Conservation (phyloP, 768 basidiomycete genomes). For the Rhodosporidiobolus sp. region DNA sequence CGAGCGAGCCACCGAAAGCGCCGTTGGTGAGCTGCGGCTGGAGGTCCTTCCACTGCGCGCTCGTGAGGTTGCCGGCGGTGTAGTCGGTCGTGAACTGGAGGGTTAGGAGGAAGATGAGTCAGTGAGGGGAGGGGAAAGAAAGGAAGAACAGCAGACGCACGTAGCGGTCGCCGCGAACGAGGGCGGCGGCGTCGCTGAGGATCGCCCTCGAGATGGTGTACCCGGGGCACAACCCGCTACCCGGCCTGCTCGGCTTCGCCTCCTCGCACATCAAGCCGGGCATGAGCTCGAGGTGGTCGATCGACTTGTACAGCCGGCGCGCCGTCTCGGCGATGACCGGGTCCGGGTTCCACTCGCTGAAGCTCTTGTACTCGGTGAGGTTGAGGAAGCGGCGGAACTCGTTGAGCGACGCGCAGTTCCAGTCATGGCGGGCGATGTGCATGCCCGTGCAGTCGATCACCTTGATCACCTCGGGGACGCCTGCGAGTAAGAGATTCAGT, state of each 20-base stretch:
- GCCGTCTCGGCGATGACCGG: constrained; percentile 50
- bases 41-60: constrained; percentile 59
- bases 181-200: constrained; percentile 52
- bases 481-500: background rate
- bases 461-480: constrained; percentile 23
- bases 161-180: constrained; percentile 62
- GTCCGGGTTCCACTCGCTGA: constrained; percentile 50
- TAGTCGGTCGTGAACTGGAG: constrained; percentile 37
- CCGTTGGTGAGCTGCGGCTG: constrained; percentile 28
- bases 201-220: constrained; percentile 56
- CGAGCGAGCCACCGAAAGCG: constrained; percentile 29
- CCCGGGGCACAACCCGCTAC: constrained; percentile 60
- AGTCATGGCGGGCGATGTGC: constrained; percentile 14
- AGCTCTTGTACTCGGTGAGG: constrained; percentile 6
- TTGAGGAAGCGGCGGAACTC: constrained; percentile 6
- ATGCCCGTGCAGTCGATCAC: constrained; percentile 29
- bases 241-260: constrained; percentile 61
- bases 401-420: constrained; percentile 54
- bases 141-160: constrained; percentile 59
- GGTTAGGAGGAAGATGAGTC: background rate
- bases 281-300: constrained; percentile 76
- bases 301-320: constrained; percentile 64
- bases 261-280: constrained; percentile 59
- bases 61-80: constrained; percentile 67
- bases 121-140: constrained; percentile 48